Base-by-base conservation (phyloP, 106 monocot species). In the Iris macrosiphon region DNA sequence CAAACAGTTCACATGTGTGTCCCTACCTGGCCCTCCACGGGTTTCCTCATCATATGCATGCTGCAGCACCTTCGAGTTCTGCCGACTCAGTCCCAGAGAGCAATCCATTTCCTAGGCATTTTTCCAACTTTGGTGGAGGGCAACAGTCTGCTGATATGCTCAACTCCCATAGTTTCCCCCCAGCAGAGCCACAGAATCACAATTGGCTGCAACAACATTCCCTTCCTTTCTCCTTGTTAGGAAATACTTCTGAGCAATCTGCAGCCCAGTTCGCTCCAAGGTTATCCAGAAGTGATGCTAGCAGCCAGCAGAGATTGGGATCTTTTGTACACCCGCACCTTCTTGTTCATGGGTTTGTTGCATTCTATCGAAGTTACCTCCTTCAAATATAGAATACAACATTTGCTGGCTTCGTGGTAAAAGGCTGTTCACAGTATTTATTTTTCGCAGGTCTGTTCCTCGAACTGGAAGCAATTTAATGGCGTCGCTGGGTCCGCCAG, bases 21-120 rank as follows among this genome's bases (percentile, higher is more conserved):
- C 77, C 77, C 9, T 77, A 77, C 77, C 31, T 77, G 11, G 66
- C 77, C 49, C 46, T 71, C 19, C 71, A 71, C 48, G 68, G 75
- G 4, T 57, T 42, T 35, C 41, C 61, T 43, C 59, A 66, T 52
- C 15, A 18, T 24, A 52, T 69, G 50, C 69, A 63, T 40, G 18
- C 41, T 12, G 64, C 59, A 46, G 12, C 12, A 12, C 12, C 44
- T 50, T 76, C 71, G 27, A 65, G 63, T 60, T 13, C 78, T 32
- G 42, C 60, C n/a, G 61, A 62, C 25, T 28, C 70, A 8, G 52
- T 64, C 57, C 51, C 74, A 29, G 79, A 80, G 39, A 61, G 37
- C 51, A 32, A 40, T 28, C 54, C 37, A 7, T 80, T 74, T 57
- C 64, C 65, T 56, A 69, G 61, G 43, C 73, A 74, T 48, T 32